A percentile compares a stretch with the other conserved stretches of the same genome.
Evolutionary conservation across 2,329 filamentous ascomycete genomes (phyloP).

Genomic region (Talaromyces rugulosus): DNA sequence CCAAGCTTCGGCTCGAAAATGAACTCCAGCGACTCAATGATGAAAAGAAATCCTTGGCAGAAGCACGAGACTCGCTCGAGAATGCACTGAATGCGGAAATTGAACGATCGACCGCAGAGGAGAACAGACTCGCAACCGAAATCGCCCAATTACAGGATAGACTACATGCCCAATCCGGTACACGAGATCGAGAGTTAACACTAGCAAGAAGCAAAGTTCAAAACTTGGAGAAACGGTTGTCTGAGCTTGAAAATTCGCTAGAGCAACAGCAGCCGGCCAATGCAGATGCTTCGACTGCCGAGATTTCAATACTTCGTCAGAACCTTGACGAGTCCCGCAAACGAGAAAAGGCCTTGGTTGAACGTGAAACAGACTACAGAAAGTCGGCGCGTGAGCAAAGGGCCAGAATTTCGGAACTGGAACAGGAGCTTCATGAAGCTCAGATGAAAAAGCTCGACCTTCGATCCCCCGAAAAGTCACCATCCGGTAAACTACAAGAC

Average conservation of each 20-base stretch:
- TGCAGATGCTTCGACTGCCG: slow-evolving; percentile 34
- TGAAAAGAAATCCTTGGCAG: slow-evolving; percentile 56
- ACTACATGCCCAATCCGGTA: slow-evolving; percentile 36
- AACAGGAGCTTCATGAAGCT: slow-evolving; percentile 63
- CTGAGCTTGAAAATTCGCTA: slow-evolving; percentile 49
- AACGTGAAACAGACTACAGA: slow-evolving; percentile 63
- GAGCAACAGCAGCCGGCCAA: slow-evolving; percentile 48
- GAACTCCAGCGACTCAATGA: slow-evolving; percentile 63
- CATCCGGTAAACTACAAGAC: slow-evolving; percentile 38
- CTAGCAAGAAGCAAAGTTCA: slow-evolving; percentile 58
- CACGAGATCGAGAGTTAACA: slow-evolving; percentile 45
- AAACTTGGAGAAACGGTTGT: slow-evolving; percentile 57
- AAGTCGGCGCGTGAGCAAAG: slow-evolving; percentile 61
- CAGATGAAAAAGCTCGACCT: slow-evolving; percentile 49
- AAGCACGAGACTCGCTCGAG: slow-evolving; percentile 58
- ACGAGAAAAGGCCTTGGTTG: slow-evolving; percentile 61
- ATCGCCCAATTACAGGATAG: slow-evolving; percentile 51
- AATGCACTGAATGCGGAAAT: slow-evolving; percentile 63
- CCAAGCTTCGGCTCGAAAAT: slow-evolving; percentile 64
- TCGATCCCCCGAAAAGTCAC: slow-evolving; percentile 52
- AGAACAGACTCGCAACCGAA: slow-evolving; percentile 54
- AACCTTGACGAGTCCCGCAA: slow-evolving; percentile 62
- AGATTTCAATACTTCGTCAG: slow-evolving; percentile 58
- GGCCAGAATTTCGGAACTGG: slow-evolving; percentile 61
- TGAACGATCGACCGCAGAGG: slow-evolving; percentile 62